A percentile compares a stretch with the other conserved stretches of the same genome.
These are phyloP conservation scores for Aspergillus indologenus DNA, from an alignment of 495 filamentous ascomycete genomes.

Conservation along the genomic window DNA sequence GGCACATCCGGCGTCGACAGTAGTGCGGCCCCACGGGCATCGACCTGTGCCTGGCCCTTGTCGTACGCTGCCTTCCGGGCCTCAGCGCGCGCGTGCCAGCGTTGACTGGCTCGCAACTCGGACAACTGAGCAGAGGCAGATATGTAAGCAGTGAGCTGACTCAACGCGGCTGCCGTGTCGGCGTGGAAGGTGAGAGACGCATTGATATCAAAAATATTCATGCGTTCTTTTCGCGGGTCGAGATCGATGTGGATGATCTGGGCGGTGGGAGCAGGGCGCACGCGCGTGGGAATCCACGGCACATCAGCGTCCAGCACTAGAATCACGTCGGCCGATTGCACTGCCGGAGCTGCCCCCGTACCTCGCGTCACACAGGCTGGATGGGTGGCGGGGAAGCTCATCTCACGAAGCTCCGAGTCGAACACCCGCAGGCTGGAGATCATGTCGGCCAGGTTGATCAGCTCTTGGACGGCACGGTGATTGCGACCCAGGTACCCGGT, in stretches of 20 bases:
- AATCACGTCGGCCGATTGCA: constrained; percentile 23
- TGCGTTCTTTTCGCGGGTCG: constrained; percentile 28
- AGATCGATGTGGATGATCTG: constrained; percentile 29
- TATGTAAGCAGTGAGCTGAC: constrained; percentile 19
- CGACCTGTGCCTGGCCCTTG: constrained; percentile 13
- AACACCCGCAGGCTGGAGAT: constrained; percentile 22
- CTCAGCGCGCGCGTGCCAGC: not conserved
- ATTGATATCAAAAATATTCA: constrained; percentile 24
- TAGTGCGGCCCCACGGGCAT: constrained; percentile 13
- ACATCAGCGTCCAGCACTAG: constrained; percentile 31
- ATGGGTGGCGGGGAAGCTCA: constrained; percentile 25
- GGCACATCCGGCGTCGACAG: constrained; percentile 12
- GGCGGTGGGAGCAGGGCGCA: constrained; percentile 19
- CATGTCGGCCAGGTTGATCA: constrained; percentile 21
- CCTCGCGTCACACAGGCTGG: constrained; percentile 20
- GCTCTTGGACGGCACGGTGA: constrained; percentile 21
- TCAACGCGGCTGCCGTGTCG: constrained; percentile 15
- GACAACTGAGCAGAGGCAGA: constrained; percentile 2
- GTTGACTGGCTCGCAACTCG: not conserved
- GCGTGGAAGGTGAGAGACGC: constrained; percentile 18
- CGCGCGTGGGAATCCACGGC: constrained; percentile 26
- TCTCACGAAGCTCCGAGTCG: constrained; percentile 21
- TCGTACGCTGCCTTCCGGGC: not conserved
- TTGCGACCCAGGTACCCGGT: constrained; percentile 28
- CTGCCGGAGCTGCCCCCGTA: constrained; percentile 19